phyloP scores from a whole-genome alignment of 2,329 filamentous ascomycete species.

The Verticillium dahliae region DNA sequence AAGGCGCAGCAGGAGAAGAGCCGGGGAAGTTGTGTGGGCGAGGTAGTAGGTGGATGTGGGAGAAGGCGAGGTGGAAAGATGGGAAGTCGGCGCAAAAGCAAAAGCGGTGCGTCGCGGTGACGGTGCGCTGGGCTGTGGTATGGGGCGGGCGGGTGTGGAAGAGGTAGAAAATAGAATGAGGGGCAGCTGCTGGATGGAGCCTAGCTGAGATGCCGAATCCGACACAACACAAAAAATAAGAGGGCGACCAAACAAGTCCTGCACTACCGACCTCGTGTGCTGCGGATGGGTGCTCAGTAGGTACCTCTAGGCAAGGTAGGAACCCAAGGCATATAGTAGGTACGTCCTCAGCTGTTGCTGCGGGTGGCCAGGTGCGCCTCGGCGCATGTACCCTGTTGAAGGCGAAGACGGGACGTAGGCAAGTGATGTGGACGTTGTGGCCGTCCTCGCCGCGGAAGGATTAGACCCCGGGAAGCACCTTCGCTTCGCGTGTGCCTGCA shows the following conservation, averaged over 20 bases:
- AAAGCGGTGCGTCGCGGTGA: background rate
- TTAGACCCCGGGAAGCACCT: background rate
- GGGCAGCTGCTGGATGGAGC: background rate
- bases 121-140: background rate
- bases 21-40: background rate
- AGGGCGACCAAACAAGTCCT: background rate
- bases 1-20: background rate
- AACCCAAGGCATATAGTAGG: no score
- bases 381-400: background rate
- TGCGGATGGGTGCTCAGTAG: background rate
- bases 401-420: background rate
- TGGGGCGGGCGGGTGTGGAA: background rate
- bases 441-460: background rate
- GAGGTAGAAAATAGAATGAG: background rate
- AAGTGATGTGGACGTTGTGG: background rate
- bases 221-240: background rate
- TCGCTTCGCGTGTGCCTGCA: background rate
- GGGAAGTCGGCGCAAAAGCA: background rate
- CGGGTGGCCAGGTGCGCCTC: background rate
- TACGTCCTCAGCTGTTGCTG: background rate
- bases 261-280: background rate
- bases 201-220: background rate
- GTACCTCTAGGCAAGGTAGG: no score
- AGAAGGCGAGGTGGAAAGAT: background rate
- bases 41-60: background rate